Conservation (phyloP, 208 protist species). For the Perkinsela sp. region DNA sequence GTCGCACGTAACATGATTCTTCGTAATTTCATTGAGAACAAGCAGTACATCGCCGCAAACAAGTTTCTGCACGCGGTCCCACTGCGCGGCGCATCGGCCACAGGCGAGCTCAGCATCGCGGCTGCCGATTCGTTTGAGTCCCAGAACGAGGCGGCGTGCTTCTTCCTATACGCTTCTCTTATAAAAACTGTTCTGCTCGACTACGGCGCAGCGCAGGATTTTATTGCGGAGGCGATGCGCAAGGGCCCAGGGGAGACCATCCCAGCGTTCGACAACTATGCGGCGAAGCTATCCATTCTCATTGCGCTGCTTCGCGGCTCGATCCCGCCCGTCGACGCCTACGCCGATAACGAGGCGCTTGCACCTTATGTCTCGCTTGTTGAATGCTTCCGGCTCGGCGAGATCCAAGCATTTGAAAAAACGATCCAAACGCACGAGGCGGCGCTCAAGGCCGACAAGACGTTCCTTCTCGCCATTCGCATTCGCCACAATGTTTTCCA, state of each 20-base stretch:
- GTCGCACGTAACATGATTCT: not conserved
- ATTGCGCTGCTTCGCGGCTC: constrained; percentile 87
- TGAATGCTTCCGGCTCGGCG: constrained; percentile 72
- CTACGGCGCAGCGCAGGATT: constrained; percentile 74
- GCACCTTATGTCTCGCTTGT: constrained; percentile 77
- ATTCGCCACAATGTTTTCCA: constrained; percentile 89
- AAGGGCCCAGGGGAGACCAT: constrained; percentile 75
- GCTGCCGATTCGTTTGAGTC: not conserved
- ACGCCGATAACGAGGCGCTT: constrained; percentile 40
- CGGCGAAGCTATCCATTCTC: constrained; percentile 75
- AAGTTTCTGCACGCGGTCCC: not conserved
- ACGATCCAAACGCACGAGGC: constrained; percentile 56
- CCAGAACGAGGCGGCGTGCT: constrained; percentile 68
- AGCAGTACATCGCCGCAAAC: not conserved
- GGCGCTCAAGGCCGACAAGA: constrained; percentile 74
- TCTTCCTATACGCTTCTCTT: constrained; percentile 76
- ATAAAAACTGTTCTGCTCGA: constrained; percentile 81
- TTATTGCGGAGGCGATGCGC: constrained; percentile 69
- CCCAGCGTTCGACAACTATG: constrained; percentile 65
- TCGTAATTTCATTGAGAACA: not conserved
- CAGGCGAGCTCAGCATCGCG: not conserved
- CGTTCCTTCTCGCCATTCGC: constrained; percentile 74
- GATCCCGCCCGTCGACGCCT: constrained; percentile 75
- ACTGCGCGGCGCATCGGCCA: not conserved
- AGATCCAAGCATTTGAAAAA: constrained; percentile 69